Conservation (phyloP, 768 basidiomycete species). For the Rhodotorula babjevae region DNA sequence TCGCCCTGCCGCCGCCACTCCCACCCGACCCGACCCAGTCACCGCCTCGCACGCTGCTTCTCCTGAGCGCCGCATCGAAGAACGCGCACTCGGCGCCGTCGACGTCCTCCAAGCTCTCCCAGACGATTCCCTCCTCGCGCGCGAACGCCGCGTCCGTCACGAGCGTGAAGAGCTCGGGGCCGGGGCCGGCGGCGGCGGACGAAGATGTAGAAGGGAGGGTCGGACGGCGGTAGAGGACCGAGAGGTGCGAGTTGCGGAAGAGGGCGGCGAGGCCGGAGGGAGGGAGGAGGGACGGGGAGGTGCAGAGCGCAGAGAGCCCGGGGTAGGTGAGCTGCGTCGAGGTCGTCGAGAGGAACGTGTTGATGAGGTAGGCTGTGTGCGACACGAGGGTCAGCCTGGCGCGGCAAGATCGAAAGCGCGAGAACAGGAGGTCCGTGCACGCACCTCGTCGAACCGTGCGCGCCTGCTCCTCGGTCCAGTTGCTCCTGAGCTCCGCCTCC, state of each 20-base stretch:
- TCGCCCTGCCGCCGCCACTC: conserved; percentile 48
- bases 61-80: conserved; percentile 64
- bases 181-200: background rate
- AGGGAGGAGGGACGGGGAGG: conserved; percentile 45
- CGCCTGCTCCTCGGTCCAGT: conserved; percentile 57
- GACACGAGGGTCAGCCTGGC: too few species aligned
- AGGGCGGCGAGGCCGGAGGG: conserved; percentile 70
- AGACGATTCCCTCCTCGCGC: conserved; percentile 71
- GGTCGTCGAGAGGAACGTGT: conserved; percentile 59
- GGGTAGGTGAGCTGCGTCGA: conserved; percentile 82
- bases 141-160: conserved; percentile 80
- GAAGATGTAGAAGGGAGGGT: background rate
- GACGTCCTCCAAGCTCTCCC: conserved; percentile 85
- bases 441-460: conserved; percentile 67
- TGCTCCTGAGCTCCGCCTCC: conserved; percentile 32
- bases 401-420: background rate
- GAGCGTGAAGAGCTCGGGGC: conserved; percentile 66
- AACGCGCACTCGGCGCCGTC: conserved; percentile 74
- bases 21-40: conserved; percentile 47
- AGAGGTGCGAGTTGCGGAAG: conserved; percentile 84
- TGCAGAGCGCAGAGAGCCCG: conserved; percentile 73
- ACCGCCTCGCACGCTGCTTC: conserved; percentile 63
- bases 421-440: conserved; percentile 27
- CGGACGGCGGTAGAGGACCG: conserved; percentile 63
- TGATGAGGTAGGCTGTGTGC: conserved; percentile 61